These are phyloP conservation scores for Carex scoparia DNA, from an alignment of 176 grass and related monocot species.

Conservation along the genomic window DNA sequence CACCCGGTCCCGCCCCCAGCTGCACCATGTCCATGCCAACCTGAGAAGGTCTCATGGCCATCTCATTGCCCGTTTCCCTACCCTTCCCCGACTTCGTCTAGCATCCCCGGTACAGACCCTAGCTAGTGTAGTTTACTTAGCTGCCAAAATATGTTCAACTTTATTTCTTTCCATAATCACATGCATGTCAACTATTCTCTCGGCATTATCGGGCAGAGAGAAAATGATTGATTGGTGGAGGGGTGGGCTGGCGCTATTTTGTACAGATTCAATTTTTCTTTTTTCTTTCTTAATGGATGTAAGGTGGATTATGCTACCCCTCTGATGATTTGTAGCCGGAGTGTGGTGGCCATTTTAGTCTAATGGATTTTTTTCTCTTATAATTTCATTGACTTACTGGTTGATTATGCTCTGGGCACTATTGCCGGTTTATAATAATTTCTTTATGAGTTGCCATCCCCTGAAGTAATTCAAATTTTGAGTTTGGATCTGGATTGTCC, in stretches of 20 bases:
- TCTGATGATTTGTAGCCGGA: neutral
- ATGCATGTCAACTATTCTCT: neutral
- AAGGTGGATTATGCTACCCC: conserved; percentile 7
- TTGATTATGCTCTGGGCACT: too few species aligned
- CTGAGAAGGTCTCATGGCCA: conserved; percentile 67
- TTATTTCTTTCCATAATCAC: neutral
- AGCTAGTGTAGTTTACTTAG: conserved; percentile 30
- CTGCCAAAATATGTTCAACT: neutral
- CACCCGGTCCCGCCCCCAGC: conserved; percentile 48
- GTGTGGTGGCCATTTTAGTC: conserved; percentile 14
- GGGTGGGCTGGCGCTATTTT: neutral
- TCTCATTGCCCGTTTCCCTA: conserved; percentile 45
- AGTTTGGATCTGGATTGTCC: too few species aligned
- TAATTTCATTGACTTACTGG: neutral
- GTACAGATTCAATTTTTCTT: conserved; percentile 13
- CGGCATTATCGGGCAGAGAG: neutral
- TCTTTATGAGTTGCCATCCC: too few species aligned
- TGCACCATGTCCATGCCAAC: conserved; percentile 52
- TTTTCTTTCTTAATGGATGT: neutral
- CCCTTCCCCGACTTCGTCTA: conserved; percentile 5
- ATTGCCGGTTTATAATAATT: too few species aligned
- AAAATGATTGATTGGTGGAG: neutral
- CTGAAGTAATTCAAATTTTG: too few species aligned
- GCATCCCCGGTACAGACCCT: neutral
- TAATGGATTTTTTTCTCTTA: neutral